These are phyloP conservation scores for Vitis riparia DNA, from an alignment of 164 flowering plant species.

Conservation along the genomic window DNA sequence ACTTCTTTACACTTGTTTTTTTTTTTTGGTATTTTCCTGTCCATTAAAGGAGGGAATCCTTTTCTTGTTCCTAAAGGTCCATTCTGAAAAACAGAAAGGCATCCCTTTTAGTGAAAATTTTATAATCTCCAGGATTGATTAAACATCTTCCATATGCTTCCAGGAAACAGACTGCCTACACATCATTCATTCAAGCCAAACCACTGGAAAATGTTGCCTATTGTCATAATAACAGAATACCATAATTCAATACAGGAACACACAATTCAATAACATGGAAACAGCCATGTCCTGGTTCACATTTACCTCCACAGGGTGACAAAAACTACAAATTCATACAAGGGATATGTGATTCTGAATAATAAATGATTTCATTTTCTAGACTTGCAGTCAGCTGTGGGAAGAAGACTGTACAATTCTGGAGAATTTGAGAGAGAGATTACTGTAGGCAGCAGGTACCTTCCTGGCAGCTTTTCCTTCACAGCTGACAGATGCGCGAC, in stretches of 20 bases:
- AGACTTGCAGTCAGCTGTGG: slow-evolving; percentile 1
- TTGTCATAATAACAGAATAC: too few relatives aligned
- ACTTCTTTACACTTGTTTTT: slow-evolving; percentile 2
- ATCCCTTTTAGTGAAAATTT: not conserved
- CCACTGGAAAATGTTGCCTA: too few relatives aligned
- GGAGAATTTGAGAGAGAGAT: not conserved
- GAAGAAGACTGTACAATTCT: not conserved
- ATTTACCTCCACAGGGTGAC: too few relatives aligned
- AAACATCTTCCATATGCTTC: too few relatives aligned
- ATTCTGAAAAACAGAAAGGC: not conserved
- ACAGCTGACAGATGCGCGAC: slow-evolving; percentile 1
- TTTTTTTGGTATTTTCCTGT: not conserved
- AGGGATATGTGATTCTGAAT: not conserved
- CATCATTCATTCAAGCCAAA: too few relatives aligned
- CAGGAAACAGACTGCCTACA: too few relatives aligned
- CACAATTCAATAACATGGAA: too few relatives aligned
- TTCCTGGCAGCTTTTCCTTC: slow-evolving; percentile 1
- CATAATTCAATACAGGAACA: too few relatives aligned
- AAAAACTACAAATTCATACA: not conserved
- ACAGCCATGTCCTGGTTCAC: too few relatives aligned
- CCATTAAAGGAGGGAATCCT: slow-evolving; percentile 5
- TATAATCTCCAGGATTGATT: too few relatives aligned
- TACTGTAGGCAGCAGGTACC: not conserved
- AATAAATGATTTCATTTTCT: not conserved
- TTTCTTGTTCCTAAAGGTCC: slow-evolving; percentile 9